Conservation (phyloP, 208 protist species). For the Wallacemonas rigidus region DNA sequence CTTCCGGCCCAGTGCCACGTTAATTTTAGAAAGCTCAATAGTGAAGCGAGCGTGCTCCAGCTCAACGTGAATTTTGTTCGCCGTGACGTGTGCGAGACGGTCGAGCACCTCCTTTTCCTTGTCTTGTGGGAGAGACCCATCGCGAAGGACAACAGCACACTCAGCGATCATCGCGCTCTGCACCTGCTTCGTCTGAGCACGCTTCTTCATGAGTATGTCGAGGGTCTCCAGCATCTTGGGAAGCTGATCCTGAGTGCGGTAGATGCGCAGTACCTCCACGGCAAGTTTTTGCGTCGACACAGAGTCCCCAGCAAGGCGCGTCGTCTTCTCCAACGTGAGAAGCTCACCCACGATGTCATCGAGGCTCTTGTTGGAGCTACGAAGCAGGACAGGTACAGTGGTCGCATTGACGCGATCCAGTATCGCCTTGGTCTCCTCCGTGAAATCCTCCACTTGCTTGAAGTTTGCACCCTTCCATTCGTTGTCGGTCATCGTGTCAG, state of each 20-base stretch:
- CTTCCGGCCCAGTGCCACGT: slow-evolving; percentile 92
- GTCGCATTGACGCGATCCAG: slow-evolving; percentile 81
- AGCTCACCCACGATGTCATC: slow-evolving; percentile 86
- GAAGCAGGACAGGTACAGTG: slow-evolving; percentile 71
- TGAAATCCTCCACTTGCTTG: slow-evolving; percentile 89
- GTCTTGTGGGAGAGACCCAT: slow-evolving; percentile 48
- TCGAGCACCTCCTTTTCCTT: slow-evolving; percentile 88
- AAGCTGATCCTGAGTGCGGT: slow-evolving; percentile 80
- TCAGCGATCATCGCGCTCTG: slow-evolving; percentile 93
- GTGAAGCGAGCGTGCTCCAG: slow-evolving; percentile 95
- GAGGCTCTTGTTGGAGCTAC: slow-evolving; percentile 56
- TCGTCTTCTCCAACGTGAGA: slow-evolving; percentile 89
- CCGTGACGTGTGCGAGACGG: slow-evolving; percentile 87
- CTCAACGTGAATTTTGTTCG: slow-evolving; percentile 97
- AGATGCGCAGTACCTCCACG: slow-evolving; percentile 89
- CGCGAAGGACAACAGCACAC: slow-evolving; percentile 63
- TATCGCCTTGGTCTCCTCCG: slow-evolving; percentile 51
- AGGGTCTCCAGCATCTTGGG: slow-evolving; percentile 84
- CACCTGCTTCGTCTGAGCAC: slow-evolving; percentile 92
- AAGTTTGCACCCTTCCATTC: slow-evolving; percentile 90
- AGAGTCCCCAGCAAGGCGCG: slow-evolving; percentile 80
- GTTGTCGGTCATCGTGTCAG: slow-evolving; percentile 53
- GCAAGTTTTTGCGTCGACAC: slow-evolving; percentile 80
- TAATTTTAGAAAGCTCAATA: slow-evolving; percentile 87
- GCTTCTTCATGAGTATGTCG: slow-evolving; percentile 92